Evolutionary conservation across 768 basidiomycete species (phyloP), one percentile per base, ranked within the genome.

Genomic region (Boletus coccyginus): DNA sequence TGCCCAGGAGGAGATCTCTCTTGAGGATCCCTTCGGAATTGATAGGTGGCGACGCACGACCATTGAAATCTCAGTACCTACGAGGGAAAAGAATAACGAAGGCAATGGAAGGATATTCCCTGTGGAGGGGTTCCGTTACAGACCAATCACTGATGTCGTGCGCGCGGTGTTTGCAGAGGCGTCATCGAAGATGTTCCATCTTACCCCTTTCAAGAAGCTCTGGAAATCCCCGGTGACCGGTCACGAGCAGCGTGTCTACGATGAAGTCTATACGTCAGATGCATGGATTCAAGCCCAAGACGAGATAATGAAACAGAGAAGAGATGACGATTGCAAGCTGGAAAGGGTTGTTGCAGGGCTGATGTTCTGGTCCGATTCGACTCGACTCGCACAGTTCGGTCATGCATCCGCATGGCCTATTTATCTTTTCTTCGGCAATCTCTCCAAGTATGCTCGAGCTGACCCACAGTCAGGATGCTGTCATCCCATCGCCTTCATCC

Each of bases 111-210:
- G 27, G 6, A 27, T 27, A 27, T 27, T 27, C 27, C 27, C 27
- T 27, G 27, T 27, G 27, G 27, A 27, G 27, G 4, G 27, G 27
- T 27, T 27, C 27, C 27, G 6, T 27, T 27, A 27, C 27, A 27
- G 27, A 27, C 27, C 27, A 27, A 27, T 27, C 27, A 27, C 27
- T 27, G 27, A 27, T 27, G 27, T 27, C 27, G 8, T 35, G 35
- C 19, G 49, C 1, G 42, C 56, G 0, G 61, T 56, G 2, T 60
- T 65, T 11, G 6, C 53, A 1, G 58, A 64, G 6, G 32, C 33
- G 0, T 13, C 36, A 0, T n/a, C 60, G 0, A 66, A 58, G n/a
- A 14, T 16, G 9, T 66, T 71, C 33, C 66, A 71, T 49, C 56
- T 65, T 11, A 53, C 45, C 0, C 69, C 68, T 0, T 70, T 66